A percentile compares a stretch with the other conserved stretches of the same genome.
phyloP scores from a whole-genome alignment of 2,329 filamentous ascomycete species.

The Immersiporthe knoxdaviesiana region DNA sequence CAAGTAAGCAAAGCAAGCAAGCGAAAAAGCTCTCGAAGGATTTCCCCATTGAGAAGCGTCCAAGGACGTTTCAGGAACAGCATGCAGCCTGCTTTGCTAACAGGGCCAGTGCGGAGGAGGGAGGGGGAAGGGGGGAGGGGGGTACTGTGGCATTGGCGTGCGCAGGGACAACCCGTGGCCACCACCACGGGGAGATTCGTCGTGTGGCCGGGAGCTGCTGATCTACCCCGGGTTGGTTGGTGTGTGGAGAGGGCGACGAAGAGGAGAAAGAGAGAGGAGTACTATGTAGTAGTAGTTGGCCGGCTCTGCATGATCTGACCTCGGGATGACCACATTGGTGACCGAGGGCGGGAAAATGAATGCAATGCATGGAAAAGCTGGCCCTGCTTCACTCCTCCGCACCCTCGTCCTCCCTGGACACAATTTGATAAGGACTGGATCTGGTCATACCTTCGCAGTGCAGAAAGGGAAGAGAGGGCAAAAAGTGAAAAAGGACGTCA shows the following conservation, averaged over 20 bases:
- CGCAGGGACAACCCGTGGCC: background rate
- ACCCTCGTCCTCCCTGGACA: background rate
- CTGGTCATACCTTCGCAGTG: background rate
- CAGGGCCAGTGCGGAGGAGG: background rate
- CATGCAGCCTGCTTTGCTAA: background rate
- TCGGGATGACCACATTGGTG: slow-evolving; percentile 2
- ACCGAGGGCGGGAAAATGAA: background rate
- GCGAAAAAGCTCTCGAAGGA: background rate
- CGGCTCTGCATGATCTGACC: background rate
- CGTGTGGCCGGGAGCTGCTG: background rate
- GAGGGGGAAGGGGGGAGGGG: no score
- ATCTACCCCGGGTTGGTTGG: background rate
- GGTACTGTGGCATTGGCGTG: background rate
- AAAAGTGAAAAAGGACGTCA: no score
- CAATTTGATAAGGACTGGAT: background rate
- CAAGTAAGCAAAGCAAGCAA: background rate
- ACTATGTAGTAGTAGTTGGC: background rate
- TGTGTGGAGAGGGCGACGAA: background rate
- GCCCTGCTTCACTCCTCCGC: background rate
- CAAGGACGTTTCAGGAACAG: background rate
- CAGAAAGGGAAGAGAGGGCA: background rate
- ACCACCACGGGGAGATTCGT: background rate
- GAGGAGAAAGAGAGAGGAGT: background rate
- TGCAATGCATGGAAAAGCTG: background rate
- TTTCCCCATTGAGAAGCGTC: background rate